A percentile compares a stretch with the other conserved stretches of the same genome.
Conservation (phyloP, 2,329 filamentous ascomycete species). For the Teratosphaeria destructans region DNA sequence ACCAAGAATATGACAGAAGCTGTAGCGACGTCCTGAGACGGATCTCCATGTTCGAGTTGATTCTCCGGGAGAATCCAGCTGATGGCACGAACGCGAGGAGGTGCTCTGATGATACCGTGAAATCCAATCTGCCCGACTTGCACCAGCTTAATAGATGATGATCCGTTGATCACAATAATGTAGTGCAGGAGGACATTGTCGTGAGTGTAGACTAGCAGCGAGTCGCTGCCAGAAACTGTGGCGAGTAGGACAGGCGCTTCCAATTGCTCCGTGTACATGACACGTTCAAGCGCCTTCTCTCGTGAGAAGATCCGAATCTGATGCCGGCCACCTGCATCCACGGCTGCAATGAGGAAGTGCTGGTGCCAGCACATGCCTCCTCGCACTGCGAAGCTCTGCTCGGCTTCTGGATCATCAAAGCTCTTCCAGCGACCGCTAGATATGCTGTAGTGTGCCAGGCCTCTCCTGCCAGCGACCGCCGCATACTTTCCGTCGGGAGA, state of each 20-base stretch:
- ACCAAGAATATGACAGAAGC: constrained; percentile 94
- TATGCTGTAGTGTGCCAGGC: constrained; percentile 90
- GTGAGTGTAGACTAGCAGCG: constrained; percentile 89
- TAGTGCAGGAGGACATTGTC: constrained; percentile 95
- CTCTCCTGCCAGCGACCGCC: constrained; percentile 85
- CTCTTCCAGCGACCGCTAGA: constrained; percentile 93
- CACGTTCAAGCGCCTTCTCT: constrained; percentile 65
- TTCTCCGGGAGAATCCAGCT: constrained; percentile 93
- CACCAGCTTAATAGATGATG: constrained; percentile 60
- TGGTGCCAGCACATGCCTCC: constrained; percentile 99
- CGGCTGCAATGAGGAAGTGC: constrained; percentile 83
- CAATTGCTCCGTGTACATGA: constrained; percentile 67
- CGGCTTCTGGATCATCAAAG: constrained; percentile 68
- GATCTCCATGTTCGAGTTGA: constrained; percentile 83
- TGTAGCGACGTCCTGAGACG: constrained; percentile 86
- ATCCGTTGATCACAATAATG: constrained; percentile 63
- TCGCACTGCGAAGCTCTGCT: constrained; percentile 83
- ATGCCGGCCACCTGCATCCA: constrained; percentile 74
- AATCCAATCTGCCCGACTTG: constrained; percentile 98
- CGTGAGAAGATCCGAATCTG: constrained; percentile 83
- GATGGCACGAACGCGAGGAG: constrained; percentile 79
- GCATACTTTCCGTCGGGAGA: constrained; percentile 90
- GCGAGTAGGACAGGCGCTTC: constrained; percentile 82
- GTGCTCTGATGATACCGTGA: constrained; percentile 89
- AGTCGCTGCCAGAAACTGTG: constrained; percentile 83